Conservation (phyloP, 352 stramenopile species). For the Pythium rishiriense region DNA sequence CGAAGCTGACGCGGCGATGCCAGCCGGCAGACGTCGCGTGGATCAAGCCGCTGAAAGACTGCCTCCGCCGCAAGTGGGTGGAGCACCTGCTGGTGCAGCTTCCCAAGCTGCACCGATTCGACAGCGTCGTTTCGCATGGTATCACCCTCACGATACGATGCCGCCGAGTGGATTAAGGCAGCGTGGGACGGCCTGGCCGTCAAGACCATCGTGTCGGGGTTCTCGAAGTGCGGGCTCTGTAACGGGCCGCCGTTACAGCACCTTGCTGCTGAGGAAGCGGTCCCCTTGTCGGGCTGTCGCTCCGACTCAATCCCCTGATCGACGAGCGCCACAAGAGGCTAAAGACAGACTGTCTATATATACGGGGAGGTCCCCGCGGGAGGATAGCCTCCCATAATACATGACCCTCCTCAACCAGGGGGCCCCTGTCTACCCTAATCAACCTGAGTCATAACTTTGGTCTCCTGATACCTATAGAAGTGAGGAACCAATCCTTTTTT, state of each 20-base stretch:
- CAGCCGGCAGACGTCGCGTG: slow-evolving; percentile 27
- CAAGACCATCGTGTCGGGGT: slow-evolving; percentile 12
- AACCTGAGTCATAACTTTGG: neutral
- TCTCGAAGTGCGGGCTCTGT: slow-evolving; percentile 12
- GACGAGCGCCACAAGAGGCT: neutral
- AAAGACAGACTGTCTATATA: neutral
- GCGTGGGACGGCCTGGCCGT: neutral
- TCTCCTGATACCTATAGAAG: too few relatives aligned
- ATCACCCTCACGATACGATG: neutral
- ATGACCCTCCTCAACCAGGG: neutral
- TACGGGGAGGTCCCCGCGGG: neutral
- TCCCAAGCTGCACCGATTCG: neutral
- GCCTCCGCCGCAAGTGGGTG: slow-evolving; percentile 18
- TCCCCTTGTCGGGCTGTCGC: neutral
- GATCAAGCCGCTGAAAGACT: slow-evolving; percentile 27
- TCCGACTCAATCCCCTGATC: neutral
- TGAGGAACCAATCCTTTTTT: too few relatives aligned
- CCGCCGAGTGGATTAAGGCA: neutral
- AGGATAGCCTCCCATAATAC: neutral
- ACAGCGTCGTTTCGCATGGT: slow-evolving; percentile 3
- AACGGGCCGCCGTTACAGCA: neutral
- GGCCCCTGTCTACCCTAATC: neutral
- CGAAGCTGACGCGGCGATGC: slow-evolving; percentile 23
- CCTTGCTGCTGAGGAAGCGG: neutral
- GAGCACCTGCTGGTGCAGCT: slow-evolving; percentile 16